Percentiles rank a stretch among this genome's conserved stretches.
These are phyloP conservation scores for Apiotrichum akiyoshidainum DNA, from an alignment of 1,284 basidiomycete species.

Conservation along the genomic window DNA sequence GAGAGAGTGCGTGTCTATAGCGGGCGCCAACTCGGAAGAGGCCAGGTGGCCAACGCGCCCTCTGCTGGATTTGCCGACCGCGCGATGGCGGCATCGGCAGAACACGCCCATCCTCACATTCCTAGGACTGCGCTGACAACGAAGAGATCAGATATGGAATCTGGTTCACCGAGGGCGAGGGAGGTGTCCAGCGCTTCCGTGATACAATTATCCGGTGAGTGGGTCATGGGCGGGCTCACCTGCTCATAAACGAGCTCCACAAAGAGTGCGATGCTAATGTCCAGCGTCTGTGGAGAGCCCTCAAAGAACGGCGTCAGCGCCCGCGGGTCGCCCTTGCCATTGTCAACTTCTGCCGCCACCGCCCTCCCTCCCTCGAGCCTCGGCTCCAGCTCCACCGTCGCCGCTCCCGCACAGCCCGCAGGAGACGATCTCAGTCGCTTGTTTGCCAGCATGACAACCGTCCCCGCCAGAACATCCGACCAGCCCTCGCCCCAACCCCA, in stretches of 20 bases:
- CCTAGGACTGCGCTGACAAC: background rate
- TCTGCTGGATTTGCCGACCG: background rate
- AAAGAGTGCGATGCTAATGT: background rate
- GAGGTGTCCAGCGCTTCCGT: conserved; percentile 31
- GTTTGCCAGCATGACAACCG: conserved; percentile 35
- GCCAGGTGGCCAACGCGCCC: background rate
- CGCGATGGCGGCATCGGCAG: too few relatives aligned
- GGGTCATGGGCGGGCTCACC: too few relatives aligned
- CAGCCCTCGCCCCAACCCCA: background rate
- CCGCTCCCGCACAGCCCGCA: background rate
- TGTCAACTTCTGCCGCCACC: background rate
- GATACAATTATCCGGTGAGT: conserved; percentile 33
- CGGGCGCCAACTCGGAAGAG: background rate
- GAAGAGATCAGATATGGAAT: conserved; percentile 28
- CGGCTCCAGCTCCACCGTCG: background rate
- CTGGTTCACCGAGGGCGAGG: conserved; percentile 40
- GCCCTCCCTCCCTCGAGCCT: background rate
- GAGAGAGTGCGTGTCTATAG: conserved; percentile 37
- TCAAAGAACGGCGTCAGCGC: conserved; percentile 14
- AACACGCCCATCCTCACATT: too few relatives aligned
- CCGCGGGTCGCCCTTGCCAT: background rate
- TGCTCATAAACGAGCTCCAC: too few relatives aligned
- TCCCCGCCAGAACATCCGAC: conserved; percentile 5
- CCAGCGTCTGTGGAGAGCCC: conserved; percentile 42
- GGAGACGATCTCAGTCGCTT: conserved; percentile 35